Percentiles rank a stretch among this genome's conserved stretches.
These are phyloP conservation scores for Boletus sensibilis DNA, from an alignment of 768 basidiomycete genomes.

Conservation along the genomic window DNA sequence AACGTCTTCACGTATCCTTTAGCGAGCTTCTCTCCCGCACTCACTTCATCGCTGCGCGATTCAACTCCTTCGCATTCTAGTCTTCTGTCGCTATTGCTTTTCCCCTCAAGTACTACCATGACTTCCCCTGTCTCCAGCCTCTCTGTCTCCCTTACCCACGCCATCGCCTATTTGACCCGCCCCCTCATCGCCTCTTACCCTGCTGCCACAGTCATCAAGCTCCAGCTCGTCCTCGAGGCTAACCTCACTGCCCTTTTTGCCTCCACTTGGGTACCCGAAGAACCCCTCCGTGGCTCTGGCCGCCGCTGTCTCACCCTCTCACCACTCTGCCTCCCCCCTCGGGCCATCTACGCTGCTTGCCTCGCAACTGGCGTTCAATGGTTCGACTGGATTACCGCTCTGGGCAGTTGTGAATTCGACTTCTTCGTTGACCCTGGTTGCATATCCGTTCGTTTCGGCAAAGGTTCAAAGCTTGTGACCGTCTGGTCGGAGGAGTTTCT, in stretches of 20 bases:
- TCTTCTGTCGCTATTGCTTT: slow-evolving; percentile 6
- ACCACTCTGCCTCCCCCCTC: slow-evolving; percentile 66
- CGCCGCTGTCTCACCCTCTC: slow-evolving; percentile 76
- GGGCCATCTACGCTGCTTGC: slow-evolving; percentile 69
- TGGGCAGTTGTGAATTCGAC: slow-evolving; percentile 72
- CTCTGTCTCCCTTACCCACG: slow-evolving; percentile 68
- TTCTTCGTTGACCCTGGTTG: slow-evolving; percentile 80
- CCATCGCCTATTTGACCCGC: slow-evolving; percentile 69
- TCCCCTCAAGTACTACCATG: slow-evolving; percentile 13
- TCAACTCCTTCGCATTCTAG: slow-evolving; percentile 22
- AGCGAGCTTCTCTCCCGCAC: slow-evolving; percentile 26
- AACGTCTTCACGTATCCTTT: slow-evolving; percentile 29
- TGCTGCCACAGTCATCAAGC: slow-evolving; percentile 61
- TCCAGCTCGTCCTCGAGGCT: slow-evolving; percentile 69
- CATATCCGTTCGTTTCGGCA: slow-evolving; percentile 63
- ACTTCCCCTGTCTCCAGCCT: slow-evolving; percentile 48
- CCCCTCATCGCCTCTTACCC: slow-evolving; percentile 58
- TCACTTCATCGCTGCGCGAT: slow-evolving; percentile 35
- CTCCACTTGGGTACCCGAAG: slow-evolving; percentile 60
- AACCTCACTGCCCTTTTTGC: slow-evolving; percentile 71
- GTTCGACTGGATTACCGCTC: slow-evolving; percentile 74
- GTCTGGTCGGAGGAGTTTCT: slow-evolving; percentile 65
- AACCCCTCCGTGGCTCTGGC: slow-evolving; percentile 67
- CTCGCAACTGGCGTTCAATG: slow-evolving; percentile 68
- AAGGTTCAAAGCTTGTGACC: slow-evolving; percentile 48